Evolutionary conservation across 768 basidiomycete genomes (phyloP).

Genomic region (Sporobolomyces phaffii): DNA sequence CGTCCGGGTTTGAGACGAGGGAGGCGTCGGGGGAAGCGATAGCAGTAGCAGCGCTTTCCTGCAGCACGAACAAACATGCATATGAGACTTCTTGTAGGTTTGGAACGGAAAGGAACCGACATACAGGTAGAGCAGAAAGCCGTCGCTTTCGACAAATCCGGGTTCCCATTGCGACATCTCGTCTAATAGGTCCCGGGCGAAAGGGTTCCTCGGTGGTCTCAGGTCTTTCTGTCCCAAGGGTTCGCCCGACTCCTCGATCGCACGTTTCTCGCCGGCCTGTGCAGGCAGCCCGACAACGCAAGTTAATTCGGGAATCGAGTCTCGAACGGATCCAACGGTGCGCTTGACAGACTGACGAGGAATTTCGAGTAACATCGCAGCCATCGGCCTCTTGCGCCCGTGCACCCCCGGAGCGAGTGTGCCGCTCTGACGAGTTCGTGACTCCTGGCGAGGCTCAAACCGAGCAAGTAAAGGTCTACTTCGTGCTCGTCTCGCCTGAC

Average conservation of each 20-base stretch:
- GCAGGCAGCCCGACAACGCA: constrained; percentile 14
- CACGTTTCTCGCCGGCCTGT: constrained; percentile 75
- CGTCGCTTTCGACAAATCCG: constrained; percentile 53
- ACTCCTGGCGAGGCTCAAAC: constrained; percentile 65
- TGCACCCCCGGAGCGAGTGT: constrained; percentile 60
- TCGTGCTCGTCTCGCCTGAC: constrained; percentile 51
- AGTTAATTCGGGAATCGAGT: no score
- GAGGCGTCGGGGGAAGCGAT: constrained; percentile 21
- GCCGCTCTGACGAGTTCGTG: constrained; percentile 72
- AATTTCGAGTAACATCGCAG: constrained; percentile 72
- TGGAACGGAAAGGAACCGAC: constrained; percentile 38
- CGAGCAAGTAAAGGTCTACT: constrained; percentile 63
- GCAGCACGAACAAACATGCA: neutral
- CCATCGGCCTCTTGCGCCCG: constrained; percentile 68
- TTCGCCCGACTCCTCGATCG: constrained; percentile 63
- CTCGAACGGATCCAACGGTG: no score
- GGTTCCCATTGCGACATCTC: constrained; percentile 51
- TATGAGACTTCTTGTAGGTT: neutral
- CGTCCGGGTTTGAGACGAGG: neutral
- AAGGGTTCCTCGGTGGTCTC: constrained; percentile 60
- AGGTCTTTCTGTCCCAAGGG: constrained; percentile 69
- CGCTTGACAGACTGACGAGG: constrained; percentile 79
- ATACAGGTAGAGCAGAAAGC: constrained; percentile 78
- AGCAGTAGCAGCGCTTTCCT: constrained; percentile 75
- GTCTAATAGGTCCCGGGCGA: constrained; percentile 58